Evolutionary conservation across 2,329 filamentous ascomycete species (phyloP), one percentile per base, ranked within the genome.

Genomic region (Clonostachys byssicola): DNA sequence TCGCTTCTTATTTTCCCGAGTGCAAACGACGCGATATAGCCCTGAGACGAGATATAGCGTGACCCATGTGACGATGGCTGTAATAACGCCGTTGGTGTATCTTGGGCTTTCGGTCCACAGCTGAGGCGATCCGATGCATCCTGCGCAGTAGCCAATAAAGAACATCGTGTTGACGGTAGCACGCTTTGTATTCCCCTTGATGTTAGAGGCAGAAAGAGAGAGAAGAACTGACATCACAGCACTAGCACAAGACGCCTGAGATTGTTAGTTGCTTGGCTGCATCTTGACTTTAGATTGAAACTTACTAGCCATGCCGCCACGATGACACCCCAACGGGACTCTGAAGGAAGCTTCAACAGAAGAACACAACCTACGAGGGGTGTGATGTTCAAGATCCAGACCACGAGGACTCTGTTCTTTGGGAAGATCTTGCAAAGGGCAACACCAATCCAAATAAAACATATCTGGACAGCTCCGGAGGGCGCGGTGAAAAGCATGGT

Each of bases 401-500:
- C 59, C 2, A 75, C 61, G 1, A 71, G 50, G 2, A 56, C 67
- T 2, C 73, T 60, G 36, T 66, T 65, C 2, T 60, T 59, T 0
- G 71, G 72, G 38, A 71, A 66, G 4, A 72, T 17, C 23, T 54
- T 54, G 47, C 64, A 72, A 1, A 62, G 64, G 6, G 62, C 48
- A 13, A 72, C 62, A 12, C 69, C 71, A 18, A 77, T 57, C 73
- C 73, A 77, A 35, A 77, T 55, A 43, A 73, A 60, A 2, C 60
- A 47, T 18, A 77, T 64, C 51, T 75, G 69, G 2, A 77, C 64
- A 1, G 72, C 73, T 1, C 73, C 74, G 1, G 73, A 76, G 0
- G 74, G 74, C 1, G 70, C 65, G 5, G 64, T 68, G 54, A 72
- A 72, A 1, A 77, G 62, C 59, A 77, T 65, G 2, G 74, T 77